Evolutionary conservation across 495 filamentous ascomycete genomes (phyloP).

Genomic region (Podospora sp.): DNA sequence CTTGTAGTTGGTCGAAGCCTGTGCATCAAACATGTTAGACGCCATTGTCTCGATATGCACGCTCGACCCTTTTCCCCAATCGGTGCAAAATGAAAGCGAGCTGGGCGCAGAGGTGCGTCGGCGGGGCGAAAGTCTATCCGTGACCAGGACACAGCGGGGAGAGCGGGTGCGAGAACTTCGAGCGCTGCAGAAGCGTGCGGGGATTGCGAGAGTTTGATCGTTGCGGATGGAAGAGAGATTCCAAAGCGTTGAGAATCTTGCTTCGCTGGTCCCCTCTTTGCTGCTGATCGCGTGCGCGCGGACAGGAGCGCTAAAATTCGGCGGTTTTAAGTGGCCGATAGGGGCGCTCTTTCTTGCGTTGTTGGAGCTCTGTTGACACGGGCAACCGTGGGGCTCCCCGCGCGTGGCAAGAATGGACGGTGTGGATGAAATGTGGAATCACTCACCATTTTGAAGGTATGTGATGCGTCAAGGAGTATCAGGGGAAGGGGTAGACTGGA

Average conservation of each 20-base stretch:
- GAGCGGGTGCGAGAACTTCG: not conserved
- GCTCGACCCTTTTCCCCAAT: not conserved
- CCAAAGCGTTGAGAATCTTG: conserved; percentile 8
- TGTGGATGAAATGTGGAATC: conserved; percentile 8
- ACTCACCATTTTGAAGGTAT: conserved; percentile 27
- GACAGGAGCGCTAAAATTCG: conserved; percentile 29
- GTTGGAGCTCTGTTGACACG: conserved; percentile 29
- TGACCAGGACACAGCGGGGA: not conserved
- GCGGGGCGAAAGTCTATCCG: not conserved
- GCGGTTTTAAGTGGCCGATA: conserved; percentile 24
- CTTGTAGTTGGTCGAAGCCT: conserved; percentile 99
- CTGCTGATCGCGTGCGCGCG: conserved; percentile 18
- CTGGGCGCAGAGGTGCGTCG: not conserved
- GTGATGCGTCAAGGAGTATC: not conserved
- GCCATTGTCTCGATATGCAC: conserved; percentile 40
- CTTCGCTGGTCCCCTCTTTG: conserved; percentile 16
- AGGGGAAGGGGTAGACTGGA: conserved; percentile 6
- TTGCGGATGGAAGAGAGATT: conserved; percentile 10
- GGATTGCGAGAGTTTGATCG: not conserved
- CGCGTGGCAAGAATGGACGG: conserved; percentile 4
- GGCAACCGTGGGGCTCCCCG: conserved; percentile 29
- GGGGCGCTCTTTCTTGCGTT: conserved; percentile 12
- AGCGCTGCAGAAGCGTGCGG: not conserved
- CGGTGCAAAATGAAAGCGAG: not conserved
- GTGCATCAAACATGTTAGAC: conserved; percentile 52